Conservation (phyloP, 2,329 filamentous ascomycete species). For the Albifimbria verrucaria region DNA sequence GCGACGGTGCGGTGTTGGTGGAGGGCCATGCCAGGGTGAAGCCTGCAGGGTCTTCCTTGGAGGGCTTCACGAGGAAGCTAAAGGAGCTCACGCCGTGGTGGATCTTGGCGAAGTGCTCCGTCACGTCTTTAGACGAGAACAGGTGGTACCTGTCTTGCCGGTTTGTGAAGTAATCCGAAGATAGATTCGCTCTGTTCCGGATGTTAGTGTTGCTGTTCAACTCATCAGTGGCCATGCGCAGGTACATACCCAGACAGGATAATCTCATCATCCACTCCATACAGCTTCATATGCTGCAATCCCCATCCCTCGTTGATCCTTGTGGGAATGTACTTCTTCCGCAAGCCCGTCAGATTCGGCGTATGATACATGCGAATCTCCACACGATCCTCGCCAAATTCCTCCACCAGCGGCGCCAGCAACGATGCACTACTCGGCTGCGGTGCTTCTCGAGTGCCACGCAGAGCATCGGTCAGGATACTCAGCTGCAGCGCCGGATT, state of each 20-base stretch:
- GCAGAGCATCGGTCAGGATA: slow-evolving; percentile 85
- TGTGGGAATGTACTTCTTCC: slow-evolving; percentile 79
- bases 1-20: slow-evolving; percentile 71
- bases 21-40: slow-evolving; percentile 71
- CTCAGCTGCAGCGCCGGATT: slow-evolving; percentile 79
- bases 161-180: slow-evolving; percentile 92
- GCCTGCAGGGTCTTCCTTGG: slow-evolving; percentile 46
- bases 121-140: slow-evolving; percentile 74
- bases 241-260: slow-evolving; percentile 76
- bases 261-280: slow-evolving; percentile 91
- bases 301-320: slow-evolving; percentile 98
- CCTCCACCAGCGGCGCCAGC: slow-evolving; percentile 74
- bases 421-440: slow-evolving; percentile 84
- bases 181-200: slow-evolving; percentile 70
- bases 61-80: slow-evolving; percentile 75
- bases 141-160: slow-evolving; percentile 93
- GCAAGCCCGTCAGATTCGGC: slow-evolving; percentile 83
- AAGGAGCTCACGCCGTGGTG: slow-evolving; percentile 75
- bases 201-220: background rate
- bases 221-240: background rate
- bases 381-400: slow-evolving; percentile 81
- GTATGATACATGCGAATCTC: slow-evolving; percentile 98
- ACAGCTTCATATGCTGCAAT: slow-evolving; percentile 98
- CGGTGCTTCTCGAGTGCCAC: slow-evolving; percentile 88
- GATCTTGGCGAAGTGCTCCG: slow-evolving; percentile 77